Conservation (phyloP, 2,329 filamentous ascomycete species). For the Arachnomyces sp. region DNA sequence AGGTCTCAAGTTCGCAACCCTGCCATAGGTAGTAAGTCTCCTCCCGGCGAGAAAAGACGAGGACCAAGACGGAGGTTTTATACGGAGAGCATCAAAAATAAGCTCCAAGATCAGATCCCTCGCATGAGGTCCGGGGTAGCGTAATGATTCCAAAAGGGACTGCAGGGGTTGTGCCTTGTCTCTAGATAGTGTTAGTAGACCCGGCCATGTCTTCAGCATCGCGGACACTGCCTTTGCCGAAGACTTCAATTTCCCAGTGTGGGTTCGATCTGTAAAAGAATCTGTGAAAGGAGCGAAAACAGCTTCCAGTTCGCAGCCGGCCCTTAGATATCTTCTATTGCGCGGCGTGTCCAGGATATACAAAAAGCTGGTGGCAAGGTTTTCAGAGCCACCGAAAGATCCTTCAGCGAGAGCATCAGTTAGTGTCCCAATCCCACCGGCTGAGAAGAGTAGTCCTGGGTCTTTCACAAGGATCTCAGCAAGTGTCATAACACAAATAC, state of each 20-base stretch:
- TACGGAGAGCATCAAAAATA: conserved; percentile 73
- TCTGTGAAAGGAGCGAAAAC: conserved; percentile 92
- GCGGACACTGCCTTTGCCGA: conserved; percentile 90
- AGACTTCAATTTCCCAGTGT: conserved; percentile 65
- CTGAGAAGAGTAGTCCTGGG: conserved; percentile 69
- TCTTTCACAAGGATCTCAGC: conserved; percentile 86
- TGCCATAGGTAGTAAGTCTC: conserved; percentile 89
- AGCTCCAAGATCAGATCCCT: conserved; percentile 80
- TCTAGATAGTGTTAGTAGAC: conserved; percentile 79
- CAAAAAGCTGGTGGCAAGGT: conserved; percentile 76
- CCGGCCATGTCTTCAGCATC: conserved; percentile 88
- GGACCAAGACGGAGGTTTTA: conserved; percentile 91
- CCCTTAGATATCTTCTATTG: conserved; percentile 71
- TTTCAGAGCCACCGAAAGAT: conserved; percentile 85
- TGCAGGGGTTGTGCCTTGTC: conserved; percentile 77
- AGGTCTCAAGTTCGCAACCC: conserved; percentile 75
- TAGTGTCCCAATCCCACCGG: conserved; percentile 77
- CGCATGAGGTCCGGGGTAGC: conserved; percentile 49
- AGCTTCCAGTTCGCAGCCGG: conserved; percentile 81
- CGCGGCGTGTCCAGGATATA: conserved; percentile 81
- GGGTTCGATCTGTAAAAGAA: conserved; percentile 49
- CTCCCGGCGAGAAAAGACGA: conserved; percentile 90
- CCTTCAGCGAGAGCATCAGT: conserved; percentile 89
- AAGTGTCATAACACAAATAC: conserved; percentile 87
- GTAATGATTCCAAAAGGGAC: conserved; percentile 65